Base-by-base conservation (phyloP, 169 alveolate species). In the Babesia bigemina region DNA sequence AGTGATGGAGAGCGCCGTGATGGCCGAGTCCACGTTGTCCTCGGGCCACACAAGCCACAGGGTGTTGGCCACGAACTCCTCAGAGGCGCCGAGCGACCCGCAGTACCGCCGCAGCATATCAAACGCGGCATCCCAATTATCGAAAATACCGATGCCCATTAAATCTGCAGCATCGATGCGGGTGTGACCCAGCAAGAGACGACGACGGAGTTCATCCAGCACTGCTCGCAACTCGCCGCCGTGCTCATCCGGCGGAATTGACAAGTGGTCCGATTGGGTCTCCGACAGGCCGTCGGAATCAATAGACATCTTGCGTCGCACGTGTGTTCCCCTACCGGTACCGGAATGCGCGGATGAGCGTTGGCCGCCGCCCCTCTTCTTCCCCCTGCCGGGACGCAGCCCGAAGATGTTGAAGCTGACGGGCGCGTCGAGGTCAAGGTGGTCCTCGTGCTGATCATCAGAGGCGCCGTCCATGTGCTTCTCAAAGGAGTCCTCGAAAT, bases 31-130 rank as follows among this genome's bases (percentile, higher is more conserved):
- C 7, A 53, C 66, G 33, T 16, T 22, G 16, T 55, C 76, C 1
- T 63, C 7, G 47, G 66, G 44, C 76, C 76, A 67, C 4, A 42
- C 57, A 9, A 67, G 39, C 76, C 76, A 67, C n/a, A 67, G 66
- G 12, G 53, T 26, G 56, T 29, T n/a, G 10, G 29, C 36, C 24
- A 17, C 49, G 19, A 13, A 29, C 50, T 67, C 76, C 65, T 67
- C 76, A 28, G 22, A 0, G 47, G 76, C 76, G 21, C 76, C 76
- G n/a, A 50, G 29, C 26, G 76, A 49, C 42, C 26, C 17, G 65
- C 76, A 67, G 52, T 17, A 1, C 42, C 26, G 52, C 24, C 76
- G 63, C n/a, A 67, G 28, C 13, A 8, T 36, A 12, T 42, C 65
- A 24, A 52, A 67, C 14, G 76, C 63, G 13, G 33, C 49, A 10